phyloP scores from a whole-genome alignment of 495 filamentous ascomycete species.

The Evernia prunastri region DNA sequence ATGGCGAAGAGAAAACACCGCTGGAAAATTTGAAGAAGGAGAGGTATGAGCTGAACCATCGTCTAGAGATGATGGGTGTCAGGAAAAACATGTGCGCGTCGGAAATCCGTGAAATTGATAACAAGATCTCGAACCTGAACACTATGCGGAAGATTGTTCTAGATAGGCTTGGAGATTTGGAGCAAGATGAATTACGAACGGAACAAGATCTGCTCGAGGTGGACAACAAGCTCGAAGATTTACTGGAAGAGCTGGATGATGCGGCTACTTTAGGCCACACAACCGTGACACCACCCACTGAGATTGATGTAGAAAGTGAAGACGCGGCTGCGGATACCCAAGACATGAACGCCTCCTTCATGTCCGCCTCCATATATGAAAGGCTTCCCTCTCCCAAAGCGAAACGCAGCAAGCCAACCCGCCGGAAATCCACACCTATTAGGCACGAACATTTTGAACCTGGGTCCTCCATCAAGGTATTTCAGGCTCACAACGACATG shows the following conservation, averaged over 20 bases:
- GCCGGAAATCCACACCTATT: conserved; percentile 84
- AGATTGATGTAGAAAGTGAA: conserved; percentile 43
- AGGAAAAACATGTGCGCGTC: conserved; percentile 96
- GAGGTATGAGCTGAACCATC: conserved; percentile 65
- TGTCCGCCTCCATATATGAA: conserved; percentile 96
- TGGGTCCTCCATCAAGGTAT: conserved; percentile 78
- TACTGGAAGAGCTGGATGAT: conserved; percentile 69
- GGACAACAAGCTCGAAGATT: conserved; percentile 78
- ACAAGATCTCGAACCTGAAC: conserved; percentile 88
- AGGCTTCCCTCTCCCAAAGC: conserved; percentile 68
- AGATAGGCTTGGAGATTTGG: conserved; percentile 80
- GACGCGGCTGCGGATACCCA: conserved; percentile 47
- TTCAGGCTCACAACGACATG: conserved; percentile 80
- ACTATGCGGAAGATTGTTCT: conserved; percentile 91
- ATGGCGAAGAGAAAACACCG: conserved; percentile 52
- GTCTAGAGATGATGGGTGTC: conserved; percentile 83
- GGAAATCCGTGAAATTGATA: conserved; percentile 94
- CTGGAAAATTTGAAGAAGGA: conserved; percentile 69
- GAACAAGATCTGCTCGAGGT: conserved; percentile 83
- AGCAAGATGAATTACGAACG: conserved; percentile 83
- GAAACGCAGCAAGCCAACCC: conserved; percentile 56
- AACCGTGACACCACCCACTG: conserved; percentile 46
- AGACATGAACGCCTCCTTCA: conserved; percentile 52
- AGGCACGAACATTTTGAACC: conserved; percentile 93
- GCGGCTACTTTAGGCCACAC: conserved; percentile 47